Evolutionary conservation across 2,329 filamentous ascomycete species (phyloP), one percentile per base, ranked within the genome.

Genomic region (Pseudonectria foliicola): DNA sequence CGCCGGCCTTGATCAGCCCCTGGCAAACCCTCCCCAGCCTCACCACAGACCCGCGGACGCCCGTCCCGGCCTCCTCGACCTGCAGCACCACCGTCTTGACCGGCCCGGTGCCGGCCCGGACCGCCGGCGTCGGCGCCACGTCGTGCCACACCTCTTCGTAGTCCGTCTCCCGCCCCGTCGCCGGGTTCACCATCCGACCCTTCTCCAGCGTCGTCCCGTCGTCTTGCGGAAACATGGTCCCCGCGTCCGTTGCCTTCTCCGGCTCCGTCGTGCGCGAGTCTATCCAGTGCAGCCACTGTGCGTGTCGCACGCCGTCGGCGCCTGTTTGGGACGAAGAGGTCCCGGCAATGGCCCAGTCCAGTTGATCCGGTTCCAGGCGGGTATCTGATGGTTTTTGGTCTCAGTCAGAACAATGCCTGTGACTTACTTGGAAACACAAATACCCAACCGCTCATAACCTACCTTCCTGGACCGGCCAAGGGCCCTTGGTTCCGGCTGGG

Each of bases 81-180:
- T 42, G 49, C 15, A 40, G 18, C 12, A 41, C 46, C 8, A 39
- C 21, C 7, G 25, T 34, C 33, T 27, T 29, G 16, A 33, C n/a
- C 18, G 18, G 18, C 18, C 18, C 18, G 18, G 18, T 8, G 10
- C 29, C 4, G 33, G 35, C 24, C 14, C 38, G 32, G 0, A 40
- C 38, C 1, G 16, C 10, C 6, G 44, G 23, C 0, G 35, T 32
- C 2, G 43, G 33, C 0, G 54, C 53, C 3, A 66, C 54, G 27
- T 77, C 72, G 2, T 60, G 55, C 81, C 81, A 85, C 3, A 82
- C 52, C 55, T 86, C 82, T 53, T 85, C 80, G 45, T 88, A 86
- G 1, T 60, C 58, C 8, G 67, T 68, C 26, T 67, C 54, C 1
- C 49, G 27, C 0, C 71, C 70, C 2, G 73, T 75, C 1, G 56